Evolutionary conservation across 2,329 filamentous ascomycete genomes (phyloP), one percentile per base, ranked within the genome.

Genomic region (Didymella pinodella): DNA sequence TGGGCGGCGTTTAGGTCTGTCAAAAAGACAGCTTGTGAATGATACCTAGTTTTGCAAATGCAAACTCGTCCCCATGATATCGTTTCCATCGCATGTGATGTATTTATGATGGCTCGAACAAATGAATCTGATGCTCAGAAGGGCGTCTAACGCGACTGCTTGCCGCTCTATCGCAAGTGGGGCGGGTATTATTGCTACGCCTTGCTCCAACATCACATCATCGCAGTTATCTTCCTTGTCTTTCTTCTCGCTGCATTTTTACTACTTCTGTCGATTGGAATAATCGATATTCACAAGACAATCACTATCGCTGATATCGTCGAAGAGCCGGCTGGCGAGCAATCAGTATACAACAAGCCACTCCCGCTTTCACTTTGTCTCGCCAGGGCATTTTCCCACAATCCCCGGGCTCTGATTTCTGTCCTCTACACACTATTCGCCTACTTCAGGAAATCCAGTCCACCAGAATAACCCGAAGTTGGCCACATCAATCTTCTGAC

Each of bases 1-100:
- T 76, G 70, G 71, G 68, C 64, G 74, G 74, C 73, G 74, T 77
- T 72, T 71, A 72, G 69, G 73, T 68, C 65, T 73, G 65, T 73
- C 70, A 52, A 60, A 65, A 65, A 64, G 66, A 67, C 67, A 74
- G 70, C 68, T 64, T 65, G 69, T 71, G 67, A 75, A 75, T 75
- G 72, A 74, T 71, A 75, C 69, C 71, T 74, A 75, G 65, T 71
- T 70, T 72, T 73, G 65, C 64, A 68, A 75, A 73, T 73, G 69
- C 66, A 71, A 59, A 67, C 66, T 64, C 70, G 65, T 67, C 67
- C 64, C 58, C 63, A 61, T 63, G 52, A 63, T 22, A 41, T 11
- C 38, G 36, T 11, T 41, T 11, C 20, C 10, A 20, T 25, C 12
- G 10, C 41, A 28, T n/a, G 22, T 44, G 41, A 44, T 10, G 14